Evolutionary conservation across 2,329 filamentous ascomycete species (phyloP).

Genomic region (Neofusicoccum kwambonambiense): DNA sequence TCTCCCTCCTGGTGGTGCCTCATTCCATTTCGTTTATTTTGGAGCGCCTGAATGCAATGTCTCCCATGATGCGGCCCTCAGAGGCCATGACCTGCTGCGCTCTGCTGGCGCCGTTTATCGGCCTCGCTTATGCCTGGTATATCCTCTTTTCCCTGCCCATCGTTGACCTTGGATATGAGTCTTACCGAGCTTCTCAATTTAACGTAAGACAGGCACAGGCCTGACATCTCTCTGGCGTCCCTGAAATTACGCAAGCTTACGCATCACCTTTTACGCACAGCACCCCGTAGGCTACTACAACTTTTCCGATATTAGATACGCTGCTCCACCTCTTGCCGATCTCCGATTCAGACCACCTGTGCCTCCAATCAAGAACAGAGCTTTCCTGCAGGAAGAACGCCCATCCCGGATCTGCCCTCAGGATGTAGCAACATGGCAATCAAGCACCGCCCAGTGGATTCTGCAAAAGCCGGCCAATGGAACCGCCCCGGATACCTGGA

Average conservation of each 20-base stretch:
- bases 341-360: conserved; percentile 52
- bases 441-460: neutral
- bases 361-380: conserved; percentile 43
- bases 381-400: conserved; percentile 46
- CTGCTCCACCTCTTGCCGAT: conserved; percentile 52
- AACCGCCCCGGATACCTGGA: too few relatives aligned
- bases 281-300: conserved; percentile 47
- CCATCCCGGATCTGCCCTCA: conserved; percentile 20
- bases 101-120: neutral
- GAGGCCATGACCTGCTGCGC: neutral
- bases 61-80: neutral
- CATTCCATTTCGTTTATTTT: too few relatives aligned
- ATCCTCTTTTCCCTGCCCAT: conserved; percentile 34
- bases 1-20: too few relatives aligned
- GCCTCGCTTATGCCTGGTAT: neutral
- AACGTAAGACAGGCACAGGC: conserved; percentile 34
- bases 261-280: conserved; percentile 25
- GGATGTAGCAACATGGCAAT: conserved; percentile 33
- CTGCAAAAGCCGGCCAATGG: conserved; percentile 30
- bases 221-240: neutral
- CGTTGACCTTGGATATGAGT: conserved; percentile 56
- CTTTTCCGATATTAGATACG: conserved; percentile 59
- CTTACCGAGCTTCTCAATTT: conserved; percentile 49
- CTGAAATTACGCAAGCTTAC: neutral
- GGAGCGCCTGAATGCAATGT: neutral